phyloP scores from a whole-genome alignment of 768 basidiomycete species.

The Cubamyces lactineus region DNA sequence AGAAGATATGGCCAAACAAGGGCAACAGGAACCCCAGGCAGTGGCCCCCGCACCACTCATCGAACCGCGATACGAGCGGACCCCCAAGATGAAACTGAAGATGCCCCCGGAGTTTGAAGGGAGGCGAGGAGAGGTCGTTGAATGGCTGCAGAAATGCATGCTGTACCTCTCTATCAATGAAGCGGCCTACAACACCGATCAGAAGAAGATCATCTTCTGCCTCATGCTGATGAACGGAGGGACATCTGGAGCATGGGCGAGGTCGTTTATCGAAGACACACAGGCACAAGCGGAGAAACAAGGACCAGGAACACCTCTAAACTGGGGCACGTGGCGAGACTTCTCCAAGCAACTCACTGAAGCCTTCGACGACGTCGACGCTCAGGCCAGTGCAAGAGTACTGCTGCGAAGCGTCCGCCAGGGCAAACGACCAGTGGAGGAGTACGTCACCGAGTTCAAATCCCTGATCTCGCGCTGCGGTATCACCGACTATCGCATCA shows the following conservation, averaged over 20 bases:
- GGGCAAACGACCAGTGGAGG: background rate
- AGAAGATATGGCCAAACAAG: too few species aligned
- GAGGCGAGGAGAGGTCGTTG: background rate
- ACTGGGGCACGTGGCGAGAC: too few species aligned
- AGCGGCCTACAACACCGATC: too few species aligned
- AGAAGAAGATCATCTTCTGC: too few species aligned
- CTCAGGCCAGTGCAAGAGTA: background rate
- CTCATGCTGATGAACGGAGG: too few species aligned
- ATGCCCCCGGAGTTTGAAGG: too few species aligned
- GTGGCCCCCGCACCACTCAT: too few species aligned
- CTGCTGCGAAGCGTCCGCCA: background rate
- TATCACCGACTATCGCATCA: background rate
- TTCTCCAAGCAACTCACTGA: background rate
- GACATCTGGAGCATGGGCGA: too few species aligned
- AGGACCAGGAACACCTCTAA: background rate
- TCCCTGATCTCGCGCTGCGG: background rate
- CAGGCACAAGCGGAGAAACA: background rate
- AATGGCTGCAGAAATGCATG: background rate
- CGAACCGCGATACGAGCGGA: too few species aligned
- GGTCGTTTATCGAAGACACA: background rate
- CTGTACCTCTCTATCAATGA: background rate
- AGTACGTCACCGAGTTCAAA: background rate
- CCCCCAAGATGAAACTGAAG: too few species aligned
- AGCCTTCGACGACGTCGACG: background rate
- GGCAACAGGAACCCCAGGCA: too few species aligned